Evolutionary conservation across 164 flowering plant genomes (phyloP), one percentile per base, ranked within the genome.

Genomic region (Chimonanthus salicifolius): DNA sequence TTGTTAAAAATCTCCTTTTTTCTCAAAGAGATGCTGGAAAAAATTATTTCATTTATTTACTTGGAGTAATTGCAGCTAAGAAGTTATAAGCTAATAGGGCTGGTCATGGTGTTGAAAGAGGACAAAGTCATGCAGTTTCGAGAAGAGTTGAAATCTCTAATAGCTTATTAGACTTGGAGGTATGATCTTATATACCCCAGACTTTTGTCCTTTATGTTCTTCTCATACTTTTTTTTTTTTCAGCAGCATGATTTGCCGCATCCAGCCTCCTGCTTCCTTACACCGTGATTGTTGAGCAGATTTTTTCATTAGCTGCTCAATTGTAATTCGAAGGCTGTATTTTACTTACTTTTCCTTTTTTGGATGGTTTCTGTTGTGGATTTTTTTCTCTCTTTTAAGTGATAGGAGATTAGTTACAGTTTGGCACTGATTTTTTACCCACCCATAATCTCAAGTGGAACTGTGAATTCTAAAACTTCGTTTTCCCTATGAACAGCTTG

Each of bases 21-120:
- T 33, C 33, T 33, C 33, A 54, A 13, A n/a, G 16, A 3, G 60
- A 54, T 54, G 60, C 60, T 3, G 60, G 60, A 6, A n/a, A 9
- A 18, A 46, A 18, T 45, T n/a, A 45, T 3, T 4, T 16, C 67
- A 44, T n/a, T 45, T 6, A 47, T 44, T 18, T 46, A 47, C 1
- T 67, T 4, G 62, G 49, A 44, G 47, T 18, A 33, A 7, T 58
- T 86, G 83, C 98, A 94, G 98, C 84, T 92, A n/a, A 86, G 71
- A 74, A 83, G 86, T 81, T 92, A 92, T 83, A 80, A 72, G 71
- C 74, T 69, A 62, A 84, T 73, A 81, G 93, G 98, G 43, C 72
- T 91, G 33, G 90, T 90, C 69, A 88, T 95, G 93, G 92, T 84
- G n/a, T 72, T 95, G 21, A 83, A 88, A 75, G 91, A 89, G 58